Evolutionary conservation across 306 rosid genomes (phyloP).

Genomic region (Sicyos edulis): DNA sequence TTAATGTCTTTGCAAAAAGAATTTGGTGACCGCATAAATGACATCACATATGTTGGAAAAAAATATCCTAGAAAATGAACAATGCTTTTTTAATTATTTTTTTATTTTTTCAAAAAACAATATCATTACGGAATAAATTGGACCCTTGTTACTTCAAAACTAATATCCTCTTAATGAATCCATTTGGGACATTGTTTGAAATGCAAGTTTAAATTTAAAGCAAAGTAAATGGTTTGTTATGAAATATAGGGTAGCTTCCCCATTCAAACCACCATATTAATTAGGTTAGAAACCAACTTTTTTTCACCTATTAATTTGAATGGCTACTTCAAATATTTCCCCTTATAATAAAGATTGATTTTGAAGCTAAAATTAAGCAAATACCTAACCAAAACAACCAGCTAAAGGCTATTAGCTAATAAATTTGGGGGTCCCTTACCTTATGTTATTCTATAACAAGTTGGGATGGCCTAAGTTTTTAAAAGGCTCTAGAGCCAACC

Average conservation of each 20-base stretch:
- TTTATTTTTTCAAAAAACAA: too few species aligned
- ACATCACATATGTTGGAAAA: too few species aligned
- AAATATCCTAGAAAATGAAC: neutral
- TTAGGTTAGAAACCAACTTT: neutral
- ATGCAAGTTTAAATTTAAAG: neutral
- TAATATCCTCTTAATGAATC: neutral
- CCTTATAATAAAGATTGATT: neutral
- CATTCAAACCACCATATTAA: neutral
- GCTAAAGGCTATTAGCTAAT: neutral
- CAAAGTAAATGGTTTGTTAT: neutral
- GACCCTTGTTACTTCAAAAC: neutral
- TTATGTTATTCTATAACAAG: too few species aligned
- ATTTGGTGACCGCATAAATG: too few species aligned
- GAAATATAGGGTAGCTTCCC: too few species aligned
- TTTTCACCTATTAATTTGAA: neutral
- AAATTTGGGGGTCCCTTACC: neutral
- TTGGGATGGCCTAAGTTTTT: neutral
- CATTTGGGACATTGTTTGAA: neutral
- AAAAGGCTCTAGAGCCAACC: neutral
- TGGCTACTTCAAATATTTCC: neutral
- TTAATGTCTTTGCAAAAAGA: too few species aligned
- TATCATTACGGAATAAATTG: too few species aligned
- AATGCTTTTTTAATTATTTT: too few species aligned
- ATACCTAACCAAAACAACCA: conserved; percentile 2
- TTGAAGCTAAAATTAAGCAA: neutral